phyloP scores from a whole-genome alignment of 331 rosid genomes.

The Rosa hybrid region DNA sequence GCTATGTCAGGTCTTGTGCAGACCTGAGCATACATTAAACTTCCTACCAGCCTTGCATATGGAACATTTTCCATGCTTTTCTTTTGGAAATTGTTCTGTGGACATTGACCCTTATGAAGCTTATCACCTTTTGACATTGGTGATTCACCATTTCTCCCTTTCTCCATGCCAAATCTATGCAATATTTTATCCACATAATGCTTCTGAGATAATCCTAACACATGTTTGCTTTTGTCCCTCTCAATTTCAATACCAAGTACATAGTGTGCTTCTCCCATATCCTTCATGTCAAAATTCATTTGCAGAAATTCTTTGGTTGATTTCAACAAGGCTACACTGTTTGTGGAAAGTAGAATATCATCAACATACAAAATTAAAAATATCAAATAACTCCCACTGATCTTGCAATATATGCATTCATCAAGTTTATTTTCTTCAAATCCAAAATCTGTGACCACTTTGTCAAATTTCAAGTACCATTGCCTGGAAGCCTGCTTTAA shows the following conservation, averaged over 20 bases:
- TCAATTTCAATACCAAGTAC: background rate
- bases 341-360: too few relatives aligned
- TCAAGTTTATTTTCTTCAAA: too few relatives aligned
- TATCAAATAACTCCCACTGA: too few relatives aligned
- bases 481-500: too few relatives aligned
- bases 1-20: background rate
- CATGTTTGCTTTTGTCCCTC: background rate
- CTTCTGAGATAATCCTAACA: background rate
- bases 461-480: too few relatives aligned
- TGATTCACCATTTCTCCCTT: background rate
- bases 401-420: too few relatives aligned
- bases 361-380: too few relatives aligned
- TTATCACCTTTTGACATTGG: background rate
- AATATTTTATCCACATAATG: background rate
- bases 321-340: too few relatives aligned
- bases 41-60: background rate
- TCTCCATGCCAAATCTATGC: background rate
- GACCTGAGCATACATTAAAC: background rate
- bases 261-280: background rate
- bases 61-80: background rate
- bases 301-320: too few relatives aligned
- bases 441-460: too few relatives aligned
- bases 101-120: background rate
- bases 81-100: background rate
- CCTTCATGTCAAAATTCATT: too few relatives aligned